Evolutionary conservation across 2,329 filamentous ascomycete species (phyloP).

Genomic region (Botrytis cinerea): DNA sequence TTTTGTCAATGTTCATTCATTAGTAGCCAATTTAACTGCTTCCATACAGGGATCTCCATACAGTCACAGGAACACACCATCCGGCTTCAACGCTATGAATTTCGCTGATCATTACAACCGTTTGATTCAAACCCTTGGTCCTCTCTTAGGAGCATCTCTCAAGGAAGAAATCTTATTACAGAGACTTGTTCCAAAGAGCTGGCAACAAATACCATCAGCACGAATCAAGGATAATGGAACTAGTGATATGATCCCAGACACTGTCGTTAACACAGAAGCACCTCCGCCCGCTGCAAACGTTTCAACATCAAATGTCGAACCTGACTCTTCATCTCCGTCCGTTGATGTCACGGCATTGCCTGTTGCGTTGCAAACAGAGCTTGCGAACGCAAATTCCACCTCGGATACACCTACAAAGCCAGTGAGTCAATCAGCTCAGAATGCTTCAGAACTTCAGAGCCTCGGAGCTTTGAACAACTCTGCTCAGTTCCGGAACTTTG

Average conservation of each 20-base stretch:
- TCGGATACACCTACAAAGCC: not conserved
- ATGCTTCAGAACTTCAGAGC: slow-evolving; percentile 62
- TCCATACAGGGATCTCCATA: slow-evolving; percentile 63
- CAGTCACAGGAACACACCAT: slow-evolving; percentile 58
- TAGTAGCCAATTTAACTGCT: slow-evolving; percentile 73
- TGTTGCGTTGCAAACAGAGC: not conserved
- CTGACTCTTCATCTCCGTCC: not conserved
- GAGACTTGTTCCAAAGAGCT: slow-evolving; percentile 70
- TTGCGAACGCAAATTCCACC: not conserved
- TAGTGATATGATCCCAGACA: slow-evolving; percentile 22
- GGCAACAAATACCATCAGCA: slow-evolving; percentile 44
- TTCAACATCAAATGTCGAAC: not conserved
- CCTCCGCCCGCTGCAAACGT: slow-evolving; percentile 16
- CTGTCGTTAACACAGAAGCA: slow-evolving; percentile 27
- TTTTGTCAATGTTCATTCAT: slow-evolving; percentile 72
- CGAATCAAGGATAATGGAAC: slow-evolving; percentile 34
- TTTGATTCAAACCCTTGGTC: slow-evolving; percentile 75
- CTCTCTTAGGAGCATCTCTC: slow-evolving; percentile 76
- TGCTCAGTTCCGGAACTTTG: slow-evolving; percentile 69
- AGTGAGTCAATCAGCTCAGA: not conserved
- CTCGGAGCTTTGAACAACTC: slow-evolving; percentile 53
- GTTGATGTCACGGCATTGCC: not conserved
- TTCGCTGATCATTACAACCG: slow-evolving; percentile 79
- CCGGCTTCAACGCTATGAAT: slow-evolving; percentile 74
- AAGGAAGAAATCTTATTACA: slow-evolving; percentile 80